These are phyloP conservation scores for Mimosa bimucronata DNA, from an alignment of 306 rosid genomes.

Conservation along the genomic window DNA sequence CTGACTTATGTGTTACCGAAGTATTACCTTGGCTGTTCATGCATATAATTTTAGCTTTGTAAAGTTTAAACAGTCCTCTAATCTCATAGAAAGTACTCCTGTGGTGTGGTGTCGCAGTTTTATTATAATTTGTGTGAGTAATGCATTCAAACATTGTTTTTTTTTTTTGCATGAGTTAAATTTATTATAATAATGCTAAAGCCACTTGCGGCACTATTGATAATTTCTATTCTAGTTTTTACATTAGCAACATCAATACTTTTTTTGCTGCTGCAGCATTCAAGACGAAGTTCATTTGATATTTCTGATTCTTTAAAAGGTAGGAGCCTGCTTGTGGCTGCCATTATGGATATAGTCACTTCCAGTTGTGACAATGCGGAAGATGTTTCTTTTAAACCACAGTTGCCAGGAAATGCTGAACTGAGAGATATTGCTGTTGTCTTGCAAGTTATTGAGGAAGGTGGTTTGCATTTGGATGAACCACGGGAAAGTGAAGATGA, in stretches of 20 bases:
- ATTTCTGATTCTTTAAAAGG: slow-evolving; percentile 89
- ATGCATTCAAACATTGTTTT: slow-evolving; percentile 19
- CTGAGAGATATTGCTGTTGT: slow-evolving; percentile 88
- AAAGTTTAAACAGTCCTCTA: slow-evolving; percentile 3
- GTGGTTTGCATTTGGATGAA: slow-evolving; percentile 81
- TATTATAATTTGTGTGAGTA: background rate
- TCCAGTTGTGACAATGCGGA: slow-evolving; percentile 78
- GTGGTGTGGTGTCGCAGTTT: background rate
- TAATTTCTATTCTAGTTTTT: slow-evolving; percentile 42
- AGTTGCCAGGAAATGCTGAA: slow-evolving; percentile 79
- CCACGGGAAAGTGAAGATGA: slow-evolving; percentile 58
- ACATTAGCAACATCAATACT: slow-evolving; percentile 35
- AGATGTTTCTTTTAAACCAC: slow-evolving; percentile 61
- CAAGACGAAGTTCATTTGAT: slow-evolving; percentile 76
- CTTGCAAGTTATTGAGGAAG: slow-evolving; percentile 88
- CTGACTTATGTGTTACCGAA: background rate
- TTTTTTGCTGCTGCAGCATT: slow-evolving; percentile 70
- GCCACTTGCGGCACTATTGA: slow-evolving; percentile 29
- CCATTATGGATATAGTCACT: slow-evolving; percentile 92
- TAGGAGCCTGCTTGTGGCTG: slow-evolving; percentile 98
- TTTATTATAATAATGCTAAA: slow-evolving; percentile 27
- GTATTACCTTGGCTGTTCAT: background rate
- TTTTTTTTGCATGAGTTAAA: slow-evolving; percentile 22
- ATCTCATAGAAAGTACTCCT: slow-evolving; percentile 1
- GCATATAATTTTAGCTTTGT: background rate